Evolutionary conservation across 768 basidiomycete genomes (phyloP).

Genomic region (Pisolithus sp.): DNA sequence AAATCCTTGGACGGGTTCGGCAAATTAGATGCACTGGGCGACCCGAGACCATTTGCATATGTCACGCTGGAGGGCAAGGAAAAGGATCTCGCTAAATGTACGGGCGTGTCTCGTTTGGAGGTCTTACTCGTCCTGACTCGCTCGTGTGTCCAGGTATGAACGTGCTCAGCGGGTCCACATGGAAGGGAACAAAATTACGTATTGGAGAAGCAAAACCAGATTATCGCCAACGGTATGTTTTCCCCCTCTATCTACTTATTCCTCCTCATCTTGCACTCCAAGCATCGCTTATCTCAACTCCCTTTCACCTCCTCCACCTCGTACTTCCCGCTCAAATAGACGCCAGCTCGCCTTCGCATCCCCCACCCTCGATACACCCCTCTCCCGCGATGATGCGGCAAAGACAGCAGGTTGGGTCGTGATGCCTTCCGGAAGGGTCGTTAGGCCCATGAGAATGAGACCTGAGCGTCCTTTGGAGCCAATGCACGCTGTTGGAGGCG

Average conservation of each 20-base stretch:
- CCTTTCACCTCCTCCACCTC: constrained; percentile 24
- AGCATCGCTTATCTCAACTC: constrained; percentile 14
- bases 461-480: constrained; percentile 53
- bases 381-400: constrained; percentile 54
- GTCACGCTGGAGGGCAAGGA: constrained; percentile 63
- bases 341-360: constrained; percentile 35
- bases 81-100: constrained; percentile 59
- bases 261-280: not conserved
- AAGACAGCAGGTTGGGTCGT: constrained; percentile 59
- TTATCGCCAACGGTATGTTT: constrained; percentile 50
- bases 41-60: constrained; percentile 66
- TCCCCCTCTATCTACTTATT: not conserved
- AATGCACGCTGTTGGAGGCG: constrained; percentile 1
- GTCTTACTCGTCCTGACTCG: not conserved
- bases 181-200: constrained; percentile 82
- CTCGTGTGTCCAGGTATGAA: constrained; percentile 50
- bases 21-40: constrained; percentile 53
- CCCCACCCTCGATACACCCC: constrained; percentile 47
- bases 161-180: constrained; percentile 71
- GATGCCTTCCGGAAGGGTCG: constrained; percentile 57
- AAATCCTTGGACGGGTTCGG: constrained; percentile 68
- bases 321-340: constrained; percentile 30
- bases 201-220: constrained; percentile 82
- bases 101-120: constrained; percentile 15
- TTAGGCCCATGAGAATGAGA: constrained; percentile 65